Conservation (phyloP, 2,329 filamentous ascomycete species). For the Stagonosporopsis vannaccii region DNA sequence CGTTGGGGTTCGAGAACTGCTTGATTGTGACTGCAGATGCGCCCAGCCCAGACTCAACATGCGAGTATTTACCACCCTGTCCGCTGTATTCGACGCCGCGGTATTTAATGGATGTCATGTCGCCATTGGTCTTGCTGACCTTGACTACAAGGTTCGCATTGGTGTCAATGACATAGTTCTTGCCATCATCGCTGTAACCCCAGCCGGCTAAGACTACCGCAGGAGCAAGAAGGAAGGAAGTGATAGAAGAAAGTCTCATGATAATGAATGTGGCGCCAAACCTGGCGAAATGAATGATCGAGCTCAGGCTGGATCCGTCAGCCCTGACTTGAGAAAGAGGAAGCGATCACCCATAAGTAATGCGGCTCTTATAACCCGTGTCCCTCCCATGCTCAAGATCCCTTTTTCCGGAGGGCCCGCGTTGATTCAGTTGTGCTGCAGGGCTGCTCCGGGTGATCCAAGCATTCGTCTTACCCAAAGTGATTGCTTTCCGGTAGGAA, state of each 20-base stretch:
- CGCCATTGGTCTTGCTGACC: conserved; percentile 59
- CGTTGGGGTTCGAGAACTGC: conserved; percentile 36
- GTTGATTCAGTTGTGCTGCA: background rate
- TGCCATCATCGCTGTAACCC: conserved; percentile 51
- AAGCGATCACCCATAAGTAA: background rate
- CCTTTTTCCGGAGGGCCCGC: background rate
- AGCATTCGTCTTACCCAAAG: background rate
- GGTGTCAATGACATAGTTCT: conserved; percentile 50
- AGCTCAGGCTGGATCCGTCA: background rate
- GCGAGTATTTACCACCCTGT: conserved; percentile 54
- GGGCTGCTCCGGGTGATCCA: background rate
- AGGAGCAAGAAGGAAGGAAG: conserved; percentile 31
- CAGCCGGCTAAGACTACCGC: conserved; percentile 48
- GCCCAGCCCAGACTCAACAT: conserved; percentile 65
- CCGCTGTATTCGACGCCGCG: conserved; percentile 61
- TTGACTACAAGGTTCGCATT: conserved; percentile 37
- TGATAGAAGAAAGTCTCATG: conserved; percentile 28
- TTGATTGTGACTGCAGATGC: conserved; percentile 60
- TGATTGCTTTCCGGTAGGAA: background rate
- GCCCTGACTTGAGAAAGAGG: background rate
- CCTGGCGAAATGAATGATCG: background rate
- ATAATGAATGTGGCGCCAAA: conserved; percentile 4
- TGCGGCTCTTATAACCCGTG: background rate
- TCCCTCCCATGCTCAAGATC: background rate
- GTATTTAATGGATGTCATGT: conserved; percentile 68